Evolutionary conservation across 1,284 basidiomycete species (phyloP).

Genomic region (Spongiforma sp.): DNA sequence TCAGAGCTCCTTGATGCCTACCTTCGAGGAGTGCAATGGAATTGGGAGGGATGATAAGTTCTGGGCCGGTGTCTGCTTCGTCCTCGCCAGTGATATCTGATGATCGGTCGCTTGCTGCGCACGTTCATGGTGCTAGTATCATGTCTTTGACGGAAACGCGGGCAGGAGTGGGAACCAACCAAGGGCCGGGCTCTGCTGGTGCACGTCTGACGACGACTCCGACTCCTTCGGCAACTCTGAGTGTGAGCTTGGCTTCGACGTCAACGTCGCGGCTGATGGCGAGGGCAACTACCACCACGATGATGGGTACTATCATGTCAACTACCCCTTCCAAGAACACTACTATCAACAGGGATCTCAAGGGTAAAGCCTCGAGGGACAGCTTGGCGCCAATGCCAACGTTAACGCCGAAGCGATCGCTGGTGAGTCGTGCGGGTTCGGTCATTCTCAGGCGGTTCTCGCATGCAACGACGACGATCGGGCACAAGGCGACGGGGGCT

Average conservation of each 20-base stretch:
- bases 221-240: neutral
- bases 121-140: conserved; percentile 8
- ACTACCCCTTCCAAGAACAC: too few relatives aligned
- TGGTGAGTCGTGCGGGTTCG: conserved; percentile 34
- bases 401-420: conserved; percentile 16
- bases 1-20: conserved; percentile 9
- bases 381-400: neutral
- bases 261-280: neutral
- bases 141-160: neutral
- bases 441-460: conserved; percentile 31
- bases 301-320: too few relatives aligned
- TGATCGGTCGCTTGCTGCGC: conserved; percentile 19
- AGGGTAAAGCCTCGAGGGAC: too few relatives aligned
- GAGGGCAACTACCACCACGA: too few relatives aligned
- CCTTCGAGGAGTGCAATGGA: neutral
- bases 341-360: too few relatives aligned
- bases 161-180: neutral
- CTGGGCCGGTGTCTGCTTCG: neutral
- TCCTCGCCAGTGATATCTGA: conserved; percentile 21
- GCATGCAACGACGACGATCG: conserved; percentile 15
- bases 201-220: conserved; percentile 23
- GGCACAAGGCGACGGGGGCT: too few relatives aligned
- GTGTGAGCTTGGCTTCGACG: neutral
- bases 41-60: neutral
- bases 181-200: conserved; percentile 28